Percentiles rank a stretch among this genome's conserved stretches.
These are phyloP conservation scores for Canavalia gladiata DNA, from an alignment of 306 rosid genomes.

Conservation along the genomic window DNA sequence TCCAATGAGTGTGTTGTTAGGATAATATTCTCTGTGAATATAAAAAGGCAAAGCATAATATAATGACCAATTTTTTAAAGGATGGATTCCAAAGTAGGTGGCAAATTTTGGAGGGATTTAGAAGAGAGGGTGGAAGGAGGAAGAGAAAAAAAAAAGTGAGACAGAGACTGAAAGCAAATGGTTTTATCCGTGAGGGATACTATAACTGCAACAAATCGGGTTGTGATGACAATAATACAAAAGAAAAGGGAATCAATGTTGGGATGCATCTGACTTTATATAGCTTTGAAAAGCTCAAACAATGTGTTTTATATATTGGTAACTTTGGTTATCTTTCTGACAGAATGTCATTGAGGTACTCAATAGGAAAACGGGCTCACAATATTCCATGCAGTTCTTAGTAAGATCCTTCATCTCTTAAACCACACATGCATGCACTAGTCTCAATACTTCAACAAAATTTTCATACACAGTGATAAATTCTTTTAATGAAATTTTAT, in stretches of 20 bases:
- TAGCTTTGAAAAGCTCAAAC: slow-evolving; percentile 60
- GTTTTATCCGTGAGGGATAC: slow-evolving; percentile 53
- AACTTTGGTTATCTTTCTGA: slow-evolving; percentile 56
- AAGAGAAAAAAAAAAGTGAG: slow-evolving; percentile 57
- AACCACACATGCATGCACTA: slow-evolving; percentile 51
- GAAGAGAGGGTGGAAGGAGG: slow-evolving; percentile 43
- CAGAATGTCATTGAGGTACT: slow-evolving; percentile 69
- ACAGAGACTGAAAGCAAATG: slow-evolving; percentile 60
- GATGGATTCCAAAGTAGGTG: slow-evolving; percentile 83
- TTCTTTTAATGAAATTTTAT: not conserved
- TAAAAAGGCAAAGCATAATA: slow-evolving; percentile 43
- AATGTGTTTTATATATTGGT: slow-evolving; percentile 51
- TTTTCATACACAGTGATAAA: not conserved
- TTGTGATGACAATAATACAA: slow-evolving; percentile 63
- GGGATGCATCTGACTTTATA: slow-evolving; percentile 73
- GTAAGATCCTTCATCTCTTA: slow-evolving; percentile 56
- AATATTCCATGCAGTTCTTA: slow-evolving; percentile 64
- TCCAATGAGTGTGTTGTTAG: slow-evolving; percentile 50
- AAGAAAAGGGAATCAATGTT: slow-evolving; percentile 89
- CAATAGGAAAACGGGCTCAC: slow-evolving; percentile 64
- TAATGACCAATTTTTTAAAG: slow-evolving; percentile 50
- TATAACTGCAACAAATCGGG: slow-evolving; percentile 56
- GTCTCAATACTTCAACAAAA: slow-evolving; percentile 38
- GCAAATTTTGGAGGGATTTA: slow-evolving; percentile 71
- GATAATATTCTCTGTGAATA: slow-evolving; percentile 58